A percentile compares a stretch with the other conserved stretches of the same genome.
Evolutionary conservation across 1,284 basidiomycete genomes (phyloP).

Genomic region (Apiotrichum montevideense): DNA sequence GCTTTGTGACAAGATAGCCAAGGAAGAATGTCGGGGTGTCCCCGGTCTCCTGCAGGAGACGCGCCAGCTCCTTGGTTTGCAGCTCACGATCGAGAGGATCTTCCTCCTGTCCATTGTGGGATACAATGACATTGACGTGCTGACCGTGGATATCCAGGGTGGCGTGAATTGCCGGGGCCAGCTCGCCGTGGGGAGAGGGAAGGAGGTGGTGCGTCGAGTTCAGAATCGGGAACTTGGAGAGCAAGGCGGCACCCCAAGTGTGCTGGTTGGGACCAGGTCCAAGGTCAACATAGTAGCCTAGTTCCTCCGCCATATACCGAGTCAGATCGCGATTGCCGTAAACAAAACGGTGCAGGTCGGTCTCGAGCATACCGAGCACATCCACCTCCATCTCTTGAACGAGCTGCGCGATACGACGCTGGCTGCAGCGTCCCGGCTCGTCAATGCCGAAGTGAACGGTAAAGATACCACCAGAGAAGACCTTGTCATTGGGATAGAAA

Average conservation of each 20-base stretch:
- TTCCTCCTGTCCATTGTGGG: slow-evolving; percentile 93
- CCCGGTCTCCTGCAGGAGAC: slow-evolving; percentile 66
- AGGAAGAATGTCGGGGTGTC: slow-evolving; percentile 79
- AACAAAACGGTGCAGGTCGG: slow-evolving; percentile 73
- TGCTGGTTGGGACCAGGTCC: slow-evolving; percentile 84
- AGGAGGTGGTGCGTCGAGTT: slow-evolving; percentile 82
- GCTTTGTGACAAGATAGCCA: slow-evolving; percentile 73
- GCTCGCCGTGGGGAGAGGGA: slow-evolving; percentile 75
- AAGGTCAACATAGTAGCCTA: slow-evolving; percentile 64
- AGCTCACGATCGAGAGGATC: slow-evolving; percentile 80
- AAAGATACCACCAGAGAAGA: slow-evolving; percentile 86
- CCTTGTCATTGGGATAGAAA: slow-evolving; percentile 57
- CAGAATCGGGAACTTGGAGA: slow-evolving; percentile 90
- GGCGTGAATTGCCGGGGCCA: slow-evolving; percentile 88
- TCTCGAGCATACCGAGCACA: slow-evolving; percentile 71
- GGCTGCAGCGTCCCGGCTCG: slow-evolving; percentile 74
- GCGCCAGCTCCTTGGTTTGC: slow-evolving; percentile 74
- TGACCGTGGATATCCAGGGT: slow-evolving; percentile 77
- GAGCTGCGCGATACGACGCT: slow-evolving; percentile 67
- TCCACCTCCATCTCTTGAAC: slow-evolving; percentile 76
- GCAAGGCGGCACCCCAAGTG: slow-evolving; percentile 81
- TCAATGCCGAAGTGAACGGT: slow-evolving; percentile 86
- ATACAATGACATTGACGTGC: slow-evolving; percentile 71
- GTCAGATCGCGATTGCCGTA: slow-evolving; percentile 89
- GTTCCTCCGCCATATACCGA: slow-evolving; percentile 66